Evolutionary conservation across 768 basidiomycete species (phyloP), one percentile per base, ranked within the genome.

Genomic region (Kockovaella imperatae): DNA sequence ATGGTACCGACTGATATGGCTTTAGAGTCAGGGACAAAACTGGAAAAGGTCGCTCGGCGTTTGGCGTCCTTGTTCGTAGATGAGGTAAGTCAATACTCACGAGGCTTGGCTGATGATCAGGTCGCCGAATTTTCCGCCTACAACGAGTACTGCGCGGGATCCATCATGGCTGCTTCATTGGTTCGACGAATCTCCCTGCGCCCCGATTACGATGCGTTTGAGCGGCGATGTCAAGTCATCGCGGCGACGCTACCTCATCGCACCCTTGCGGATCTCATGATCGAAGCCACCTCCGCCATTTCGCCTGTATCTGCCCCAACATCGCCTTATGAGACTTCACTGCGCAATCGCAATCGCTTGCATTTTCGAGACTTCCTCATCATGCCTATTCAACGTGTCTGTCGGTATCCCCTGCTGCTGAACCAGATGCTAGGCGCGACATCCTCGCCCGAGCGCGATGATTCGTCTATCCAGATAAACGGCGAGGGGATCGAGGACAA

Each of bases 371-470:
- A 97, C 73, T 90, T 90, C 66, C 78, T 96, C 73, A 96, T 99
- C 74, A 89, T 89, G 71, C 93, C 93, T n/a, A 79, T 96, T 14
- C 93, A 99, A 71, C 77, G 90, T 42, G 84, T 99, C 42, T 96
- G 91, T 78, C 86, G 83, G 59, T 99, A 99, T 65, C 88, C 90
- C 15, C 77, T 97, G 42, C 77, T 99, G 7, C 79, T 99, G 36
- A 83, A 82, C 49, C 82, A 85, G 59, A 77, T 95, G 29, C 72
- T 69, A 26, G 56, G 51, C 15, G 49, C 59, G 10, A 50, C 58
- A 7, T 28, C 50, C 8, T 29, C 54, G 5, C 49, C 54, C 6
- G 50, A 56, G 29, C 51, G 42, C 7, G 30, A 11, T 14, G 23
- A 42, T 5, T 18, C 29, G 3, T 40, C 40, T 11, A 49, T 51